A percentile compares a stretch with the other conserved stretches of the same genome.
These are phyloP conservation scores for barley (Hordeum vulgare) DNA, from an alignment of 176 grass and related monocot genomes.

Conservation along the genomic window MorexV3_pseudomolecules_assembly NC_058520.1:88739170-88739669, in stretches of 20 bases:
- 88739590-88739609: slow-evolving; percentile 65
- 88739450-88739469: slow-evolving; percentile 49
- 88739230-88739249: too few species aligned
- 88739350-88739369: not conserved
- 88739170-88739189: not conserved
- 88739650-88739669: not conserved
- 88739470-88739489: slow-evolving; percentile 37
- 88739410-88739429: slow-evolving; percentile 38
- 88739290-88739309: too few species aligned
- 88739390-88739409: slow-evolving; percentile 43
- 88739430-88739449: slow-evolving; percentile 46
- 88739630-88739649: slow-evolving; percentile 36
- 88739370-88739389: slow-evolving; percentile 45
- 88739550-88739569: slow-evolving; percentile 48
- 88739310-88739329: not conserved
- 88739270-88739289: too few species aligned
- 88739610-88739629: slow-evolving; percentile 63
- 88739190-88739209: too few species aligned
- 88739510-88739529: not conserved
- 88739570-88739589: slow-evolving; percentile 47
- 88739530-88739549: not conserved
- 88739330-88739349: not conserved
- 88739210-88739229: too few species aligned
- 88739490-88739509: not conserved
- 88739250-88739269: too few species aligned